These are phyloP conservation scores for Cutaneotrichosporon mucoides DNA, from an alignment of 1,284 basidiomycete species.

Conservation along the genomic window DNA sequence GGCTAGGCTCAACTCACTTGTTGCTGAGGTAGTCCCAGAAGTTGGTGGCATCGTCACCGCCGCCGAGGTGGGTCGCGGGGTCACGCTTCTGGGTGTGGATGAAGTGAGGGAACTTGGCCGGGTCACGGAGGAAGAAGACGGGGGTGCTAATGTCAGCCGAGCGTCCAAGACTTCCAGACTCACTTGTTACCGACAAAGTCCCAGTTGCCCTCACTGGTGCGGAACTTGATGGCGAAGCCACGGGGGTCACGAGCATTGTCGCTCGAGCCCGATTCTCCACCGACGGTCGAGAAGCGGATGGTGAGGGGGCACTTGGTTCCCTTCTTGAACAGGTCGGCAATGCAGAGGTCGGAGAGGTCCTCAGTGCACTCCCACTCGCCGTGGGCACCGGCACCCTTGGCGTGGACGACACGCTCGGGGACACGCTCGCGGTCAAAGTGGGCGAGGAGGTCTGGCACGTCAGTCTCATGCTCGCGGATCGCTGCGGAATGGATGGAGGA, in stretches of 20 bases:
- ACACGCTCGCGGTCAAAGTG: conserved; percentile 93
- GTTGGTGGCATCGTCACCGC: conserved; percentile 40
- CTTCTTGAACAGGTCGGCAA: conserved; percentile 67
- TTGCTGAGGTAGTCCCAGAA: conserved; percentile 82
- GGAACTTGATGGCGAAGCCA: conserved; percentile 87
- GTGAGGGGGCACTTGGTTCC: conserved; percentile 61
- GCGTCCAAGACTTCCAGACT: too few relatives aligned
- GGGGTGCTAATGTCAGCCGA: conserved; percentile 60
- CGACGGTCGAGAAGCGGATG: conserved; percentile 53
- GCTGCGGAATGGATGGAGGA: too few relatives aligned
- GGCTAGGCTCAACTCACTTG: conserved; percentile 56
- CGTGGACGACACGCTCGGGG: conserved; percentile 76
- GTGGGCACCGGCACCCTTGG: conserved; percentile 67
- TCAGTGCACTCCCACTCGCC: conserved; percentile 85
- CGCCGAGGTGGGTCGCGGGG: conserved; percentile 51
- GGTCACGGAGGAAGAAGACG: conserved; percentile 52
- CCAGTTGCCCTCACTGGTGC: conserved; percentile 81
- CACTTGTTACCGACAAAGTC: conserved; percentile 79
- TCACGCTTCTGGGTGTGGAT: conserved; percentile 84
- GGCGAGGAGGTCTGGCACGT: conserved; percentile 60
- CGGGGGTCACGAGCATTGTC: conserved; percentile 84
- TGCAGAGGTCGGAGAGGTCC: conserved; percentile 72
- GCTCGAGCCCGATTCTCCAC: conserved; percentile 74
- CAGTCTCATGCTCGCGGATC: too few relatives aligned
- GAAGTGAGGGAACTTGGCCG: conserved; percentile 62